Percentiles rank a stretch among this genome's conserved stretches.
Conservation (phyloP, 2,329 filamentous ascomycete species). For the Aspergillus transmontanensis region DNA sequence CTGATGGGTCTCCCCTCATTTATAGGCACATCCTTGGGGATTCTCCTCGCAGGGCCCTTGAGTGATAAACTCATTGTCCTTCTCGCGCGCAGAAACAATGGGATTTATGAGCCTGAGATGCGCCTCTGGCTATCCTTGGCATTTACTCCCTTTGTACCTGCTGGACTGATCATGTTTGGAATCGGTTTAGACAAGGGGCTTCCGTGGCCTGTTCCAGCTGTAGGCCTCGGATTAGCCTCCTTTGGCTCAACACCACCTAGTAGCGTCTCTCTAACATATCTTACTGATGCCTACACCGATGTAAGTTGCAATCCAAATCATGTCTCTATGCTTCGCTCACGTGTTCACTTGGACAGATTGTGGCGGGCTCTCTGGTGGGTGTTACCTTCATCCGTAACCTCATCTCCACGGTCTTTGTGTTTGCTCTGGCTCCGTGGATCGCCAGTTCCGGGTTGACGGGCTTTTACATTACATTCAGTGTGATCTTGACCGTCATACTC, state of each 20-base stretch:
- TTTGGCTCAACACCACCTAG: conserved; percentile 26
- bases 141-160: conserved; percentile 6
- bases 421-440: conserved; percentile 34
- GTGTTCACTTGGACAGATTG: conserved; percentile 35
- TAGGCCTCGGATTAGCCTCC: conserved; percentile 10
- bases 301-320: conserved; percentile 19
- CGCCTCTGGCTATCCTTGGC: conserved; percentile 38
- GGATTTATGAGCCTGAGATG: conserved; percentile 50
- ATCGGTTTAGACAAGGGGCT: background rate
- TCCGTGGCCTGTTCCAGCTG: conserved; percentile 20
- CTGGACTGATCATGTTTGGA: background rate
- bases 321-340: background rate
- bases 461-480: background rate
- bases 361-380: conserved; percentile 51
- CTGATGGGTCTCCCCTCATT: conserved; percentile 45
- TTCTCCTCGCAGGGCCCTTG: conserved; percentile 36
- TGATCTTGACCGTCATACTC: background rate
- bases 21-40: conserved; percentile 41
- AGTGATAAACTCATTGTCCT: conserved; percentile 41
- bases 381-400: conserved; percentile 51
- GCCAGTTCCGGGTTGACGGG: background rate
- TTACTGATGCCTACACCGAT: conserved; percentile 33
- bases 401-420: conserved; percentile 50
- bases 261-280: conserved; percentile 30
- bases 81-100: conserved; percentile 39